These are phyloP conservation scores for Magnolia changhungtana DNA, from an alignment of 164 flowering plant genomes.

Conservation along the genomic window DNA sequence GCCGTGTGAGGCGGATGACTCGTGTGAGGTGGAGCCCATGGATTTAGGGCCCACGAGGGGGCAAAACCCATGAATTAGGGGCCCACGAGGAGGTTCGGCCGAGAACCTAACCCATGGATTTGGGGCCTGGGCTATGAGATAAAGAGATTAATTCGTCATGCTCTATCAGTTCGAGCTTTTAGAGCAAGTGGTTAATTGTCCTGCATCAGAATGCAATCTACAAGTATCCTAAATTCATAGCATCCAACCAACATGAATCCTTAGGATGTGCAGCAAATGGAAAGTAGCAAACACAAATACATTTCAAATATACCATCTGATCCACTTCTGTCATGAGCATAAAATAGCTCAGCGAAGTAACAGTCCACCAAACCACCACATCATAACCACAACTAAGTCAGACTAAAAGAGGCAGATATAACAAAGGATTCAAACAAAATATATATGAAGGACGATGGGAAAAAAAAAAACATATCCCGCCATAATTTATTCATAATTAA, in stretches of 20 bases:
- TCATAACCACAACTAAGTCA: not conserved
- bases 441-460: not conserved
- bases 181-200: too few species aligned
- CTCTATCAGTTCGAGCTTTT: too few species aligned
- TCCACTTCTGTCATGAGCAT: not conserved
- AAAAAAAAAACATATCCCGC: not conserved
- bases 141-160: too few species aligned
- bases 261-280: not conserved
- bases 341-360: not conserved
- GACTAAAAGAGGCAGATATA: not conserved
- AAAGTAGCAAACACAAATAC: too few species aligned
- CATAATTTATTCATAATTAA: not conserved
- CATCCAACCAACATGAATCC: not conserved
- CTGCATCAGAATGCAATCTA: not conserved
- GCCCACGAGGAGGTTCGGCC: too few species aligned
- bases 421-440: not conserved
- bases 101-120: too few species aligned
- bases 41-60: too few species aligned
- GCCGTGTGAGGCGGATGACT: too few species aligned
- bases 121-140: too few species aligned
- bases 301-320: too few species aligned
- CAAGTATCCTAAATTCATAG: not conserved
- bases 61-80: too few species aligned
- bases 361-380: not conserved
- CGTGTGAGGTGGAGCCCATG: too few species aligned